phyloP scores from a whole-genome alignment of 768 basidiomycete species.

The Scleroderma bovista region DNA sequence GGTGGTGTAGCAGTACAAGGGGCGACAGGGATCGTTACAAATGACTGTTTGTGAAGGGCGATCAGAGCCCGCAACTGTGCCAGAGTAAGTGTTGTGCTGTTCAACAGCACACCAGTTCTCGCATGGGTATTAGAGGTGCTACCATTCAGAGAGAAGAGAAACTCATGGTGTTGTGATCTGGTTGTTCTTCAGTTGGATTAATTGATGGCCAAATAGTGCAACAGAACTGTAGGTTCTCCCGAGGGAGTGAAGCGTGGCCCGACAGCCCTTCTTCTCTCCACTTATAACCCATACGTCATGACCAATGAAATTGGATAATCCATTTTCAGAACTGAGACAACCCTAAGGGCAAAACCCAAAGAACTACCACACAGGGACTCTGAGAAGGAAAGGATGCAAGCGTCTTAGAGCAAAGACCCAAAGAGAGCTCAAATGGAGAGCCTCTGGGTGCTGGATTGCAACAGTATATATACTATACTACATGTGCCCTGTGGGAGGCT shows the following conservation, averaged over 20 bases:
- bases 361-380: too few relatives aligned
- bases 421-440: too few relatives aligned
- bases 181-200: neutral
- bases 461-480: too few relatives aligned
- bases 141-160: neutral
- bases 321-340: too few relatives aligned
- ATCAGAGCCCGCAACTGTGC: neutral
- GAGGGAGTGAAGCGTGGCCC: neutral
- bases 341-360: too few relatives aligned
- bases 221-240: neutral
- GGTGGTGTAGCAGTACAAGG: neutral
- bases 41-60: neutral
- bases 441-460: too few relatives aligned
- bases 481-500: too few relatives aligned
- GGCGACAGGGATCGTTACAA: neutral
- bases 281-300: neutral
- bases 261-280: neutral
- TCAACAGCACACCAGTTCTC: neutral
- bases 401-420: too few relatives aligned
- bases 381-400: too few relatives aligned
- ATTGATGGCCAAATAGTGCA: neutral
- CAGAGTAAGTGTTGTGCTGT: neutral
- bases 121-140: neutral
- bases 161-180: neutral
- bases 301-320: neutral